A percentile compares a stretch with the other conserved stretches of the same genome.
Conservation (phyloP, 371 early-diverging fungal genomes). For the Mortierella sp. region DNA sequence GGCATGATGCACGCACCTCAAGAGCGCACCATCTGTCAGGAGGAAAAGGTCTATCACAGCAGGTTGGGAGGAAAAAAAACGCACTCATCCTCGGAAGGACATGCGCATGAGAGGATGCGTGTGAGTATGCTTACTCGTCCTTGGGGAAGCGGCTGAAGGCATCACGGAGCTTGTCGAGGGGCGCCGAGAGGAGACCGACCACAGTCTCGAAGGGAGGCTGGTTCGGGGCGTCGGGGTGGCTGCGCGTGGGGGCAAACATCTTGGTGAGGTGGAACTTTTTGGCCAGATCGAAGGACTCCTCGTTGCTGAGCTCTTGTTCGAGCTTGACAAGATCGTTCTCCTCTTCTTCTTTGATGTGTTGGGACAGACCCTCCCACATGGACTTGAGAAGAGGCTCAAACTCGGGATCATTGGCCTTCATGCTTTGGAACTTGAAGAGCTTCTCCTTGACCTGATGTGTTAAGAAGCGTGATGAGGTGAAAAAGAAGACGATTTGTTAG, state of each 20-base stretch:
- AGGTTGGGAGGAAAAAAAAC: no score
- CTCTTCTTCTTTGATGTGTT: conserved; percentile 46
- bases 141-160: conserved; percentile 27
- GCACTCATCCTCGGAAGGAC: no score
- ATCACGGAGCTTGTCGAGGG: conserved; percentile 32
- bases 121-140: not conserved
- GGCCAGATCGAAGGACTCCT: conserved; percentile 16
- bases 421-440: conserved; percentile 26
- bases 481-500: not conserved
- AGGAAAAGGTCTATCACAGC: no score
- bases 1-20: no score
- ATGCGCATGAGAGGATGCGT: not conserved
- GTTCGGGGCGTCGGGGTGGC: conserved; percentile 36
- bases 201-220: conserved; percentile 46
- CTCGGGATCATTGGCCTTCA: conserved; percentile 21
- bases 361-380: conserved; percentile 21
- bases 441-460: conserved; percentile 26
- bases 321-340: conserved; percentile 24
- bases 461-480: not conserved
- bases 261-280: conserved; percentile 30
- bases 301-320: conserved; percentile 10
- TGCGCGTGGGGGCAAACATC: conserved; percentile 39
- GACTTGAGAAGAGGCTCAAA: conserved; percentile 15
- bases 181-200: conserved; percentile 32
- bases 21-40: no score